Conservation (phyloP, 805 yeast genomes). For the Priceomyces haplophilus region DNA sequence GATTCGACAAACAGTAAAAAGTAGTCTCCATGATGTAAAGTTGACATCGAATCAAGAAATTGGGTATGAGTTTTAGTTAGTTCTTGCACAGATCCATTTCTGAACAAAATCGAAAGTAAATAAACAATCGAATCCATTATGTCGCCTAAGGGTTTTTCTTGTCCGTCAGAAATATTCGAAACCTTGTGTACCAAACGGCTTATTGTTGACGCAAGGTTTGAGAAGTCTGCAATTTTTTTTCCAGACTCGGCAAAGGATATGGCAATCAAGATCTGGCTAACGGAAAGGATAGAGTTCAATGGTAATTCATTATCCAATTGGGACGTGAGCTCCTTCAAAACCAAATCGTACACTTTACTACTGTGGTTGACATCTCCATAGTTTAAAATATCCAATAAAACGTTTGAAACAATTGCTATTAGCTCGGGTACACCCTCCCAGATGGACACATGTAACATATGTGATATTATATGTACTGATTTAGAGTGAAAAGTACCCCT, state of each 20-base stretch:
- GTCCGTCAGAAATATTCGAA: neutral
- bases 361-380: slow-evolving; percentile 54
- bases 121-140: slow-evolving; percentile 37
- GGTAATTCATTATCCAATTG: slow-evolving; percentile 10
- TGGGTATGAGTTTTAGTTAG: slow-evolving; percentile 47
- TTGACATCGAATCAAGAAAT: slow-evolving; percentile 37
- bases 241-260: slow-evolving; percentile 71
- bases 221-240: slow-evolving; percentile 44
- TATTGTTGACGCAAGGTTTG: slow-evolving; percentile 10
- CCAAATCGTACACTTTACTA: slow-evolving; percentile 38
- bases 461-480: slow-evolving; percentile 48
- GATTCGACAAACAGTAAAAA: slow-evolving; percentile 50
- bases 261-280: slow-evolving; percentile 42
- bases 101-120: slow-evolving; percentile 47
- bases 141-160: neutral
- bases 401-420: slow-evolving; percentile 54
- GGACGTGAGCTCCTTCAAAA: slow-evolving; percentile 18
- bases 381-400: slow-evolving; percentile 49
- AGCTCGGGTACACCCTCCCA: slow-evolving; percentile 12
- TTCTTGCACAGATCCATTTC: slow-evolving; percentile 51
- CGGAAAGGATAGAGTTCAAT: slow-evolving; percentile 20
- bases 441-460: slow-evolving; percentile 38
- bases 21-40: slow-evolving; percentile 15
- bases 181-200: slow-evolving; percentile 18
- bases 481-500: slow-evolving; percentile 74